Conservation (phyloP, 2,329 filamentous ascomycete genomes). For the Fusarium chlamydosporum region DNA sequence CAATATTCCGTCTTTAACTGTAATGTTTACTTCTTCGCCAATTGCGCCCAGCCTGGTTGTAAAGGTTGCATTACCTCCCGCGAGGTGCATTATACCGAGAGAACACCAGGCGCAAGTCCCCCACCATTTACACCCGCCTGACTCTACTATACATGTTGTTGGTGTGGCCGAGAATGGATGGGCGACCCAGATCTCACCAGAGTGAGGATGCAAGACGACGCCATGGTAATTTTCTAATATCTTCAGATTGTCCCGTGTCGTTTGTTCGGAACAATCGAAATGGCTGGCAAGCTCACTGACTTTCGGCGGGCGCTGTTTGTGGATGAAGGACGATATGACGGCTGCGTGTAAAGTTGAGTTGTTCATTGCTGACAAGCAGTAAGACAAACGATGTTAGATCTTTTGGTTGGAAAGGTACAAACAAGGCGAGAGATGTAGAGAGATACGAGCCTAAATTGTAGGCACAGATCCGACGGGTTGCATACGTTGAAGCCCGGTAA, state of each 20-base stretch:
- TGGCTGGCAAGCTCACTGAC: background rate
- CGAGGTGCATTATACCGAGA: background rate
- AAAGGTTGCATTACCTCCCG: background rate
- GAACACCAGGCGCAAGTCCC: constrained; percentile 8
- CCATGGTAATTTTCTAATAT: background rate
- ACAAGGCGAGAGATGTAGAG: no score
- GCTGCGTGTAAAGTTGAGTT: constrained; percentile 4
- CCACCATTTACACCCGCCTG: background rate
- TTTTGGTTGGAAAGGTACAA: no score
- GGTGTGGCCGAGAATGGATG: constrained; percentile 1
- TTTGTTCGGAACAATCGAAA: background rate
- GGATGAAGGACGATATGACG: background rate
- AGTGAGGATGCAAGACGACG: background rate
- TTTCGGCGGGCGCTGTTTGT: background rate
- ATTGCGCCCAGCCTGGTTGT: constrained; percentile 2
- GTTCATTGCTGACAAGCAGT: background rate
- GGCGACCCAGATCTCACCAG: background rate
- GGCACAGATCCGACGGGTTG: background rate
- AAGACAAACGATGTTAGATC: no score
- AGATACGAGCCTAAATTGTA: no score
- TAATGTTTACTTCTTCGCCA: background rate
- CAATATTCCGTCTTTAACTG: background rate
- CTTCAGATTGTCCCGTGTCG: background rate
- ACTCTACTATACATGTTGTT: background rate
- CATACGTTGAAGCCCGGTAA: background rate